Evolutionary conservation across 148 eudicot genomes (phyloP).

Genomic region (Vaccinium vitisidaea): DNA sequence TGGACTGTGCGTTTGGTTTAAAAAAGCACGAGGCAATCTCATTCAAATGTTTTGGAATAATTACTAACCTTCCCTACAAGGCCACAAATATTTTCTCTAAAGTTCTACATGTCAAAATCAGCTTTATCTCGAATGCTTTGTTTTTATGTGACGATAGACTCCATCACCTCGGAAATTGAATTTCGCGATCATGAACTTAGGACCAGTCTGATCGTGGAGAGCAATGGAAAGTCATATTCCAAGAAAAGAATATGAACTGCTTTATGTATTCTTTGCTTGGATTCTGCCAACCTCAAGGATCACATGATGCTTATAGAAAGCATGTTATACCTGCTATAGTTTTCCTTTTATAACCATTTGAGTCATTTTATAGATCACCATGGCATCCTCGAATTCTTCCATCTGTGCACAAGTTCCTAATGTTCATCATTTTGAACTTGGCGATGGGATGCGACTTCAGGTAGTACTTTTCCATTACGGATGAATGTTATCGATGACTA

Average conservation of each 20-base stretch:
- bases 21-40: background rate
- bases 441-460: slow-evolving; percentile 23
- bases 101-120: background rate
- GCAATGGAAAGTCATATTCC: background rate
- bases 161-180: background rate
- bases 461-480: background rate
- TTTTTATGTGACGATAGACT: background rate
- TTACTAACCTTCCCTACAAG: background rate
- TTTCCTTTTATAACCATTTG: background rate
- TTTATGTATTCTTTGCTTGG: background rate
- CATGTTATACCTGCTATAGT: background rate
- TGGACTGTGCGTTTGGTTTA: too few species aligned
- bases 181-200: background rate
- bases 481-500: background rate
- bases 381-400: slow-evolving; percentile 1
- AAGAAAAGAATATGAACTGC: background rate
- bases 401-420: background rate
- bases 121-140: background rate
- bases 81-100: background rate
- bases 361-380: slow-evolving; percentile 1
- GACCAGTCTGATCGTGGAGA: background rate
- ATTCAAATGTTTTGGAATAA: background rate
- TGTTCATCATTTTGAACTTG: slow-evolving; percentile 15
- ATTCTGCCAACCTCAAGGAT: background rate
- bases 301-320: background rate